Evolutionary conservation across 441 rosid species (phyloP).

Genomic region (Biscutella laevigata): DNA sequence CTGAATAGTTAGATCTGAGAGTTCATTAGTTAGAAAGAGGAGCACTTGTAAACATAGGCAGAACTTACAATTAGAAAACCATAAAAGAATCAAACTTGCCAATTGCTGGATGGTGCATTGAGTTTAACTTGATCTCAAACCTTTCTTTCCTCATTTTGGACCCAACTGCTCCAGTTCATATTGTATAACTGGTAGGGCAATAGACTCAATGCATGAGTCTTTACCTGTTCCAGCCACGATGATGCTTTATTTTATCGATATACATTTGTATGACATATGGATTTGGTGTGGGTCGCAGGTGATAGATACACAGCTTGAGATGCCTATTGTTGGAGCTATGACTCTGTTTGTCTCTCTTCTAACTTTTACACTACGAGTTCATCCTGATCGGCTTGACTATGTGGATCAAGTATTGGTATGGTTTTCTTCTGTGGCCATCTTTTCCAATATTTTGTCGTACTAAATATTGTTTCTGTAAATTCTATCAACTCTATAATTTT

Average conservation of each 20-base stretch:
- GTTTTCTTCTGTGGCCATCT: constrained; percentile 5
- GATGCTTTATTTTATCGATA: not conserved
- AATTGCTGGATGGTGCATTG: not conserved
- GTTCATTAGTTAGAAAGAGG: not conserved
- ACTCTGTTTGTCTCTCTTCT: constrained; percentile 58
- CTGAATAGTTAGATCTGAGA: not conserved
- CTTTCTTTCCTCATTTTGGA: not conserved
- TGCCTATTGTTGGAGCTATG: constrained; percentile 60
- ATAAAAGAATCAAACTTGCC: not conserved
- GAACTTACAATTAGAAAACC: not conserved
- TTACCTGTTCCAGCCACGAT: not conserved
- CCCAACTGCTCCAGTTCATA: not conserved
- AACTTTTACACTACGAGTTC: constrained; percentile 58
- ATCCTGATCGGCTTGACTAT: constrained; percentile 65
- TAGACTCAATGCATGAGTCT: not conserved
- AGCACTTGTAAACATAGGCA: not conserved
- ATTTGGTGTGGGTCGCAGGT: constrained; percentile 36
- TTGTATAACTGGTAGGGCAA: not conserved
- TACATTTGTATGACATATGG: constrained; percentile 12
- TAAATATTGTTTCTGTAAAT: not conserved
- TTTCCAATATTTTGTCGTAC: not conserved
- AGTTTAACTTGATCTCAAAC: not conserved
- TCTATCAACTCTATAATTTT: not conserved
- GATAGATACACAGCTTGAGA: constrained; percentile 53
- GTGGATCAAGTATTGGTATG: constrained; percentile 68